phyloP scores from a whole-genome alignment of 2,329 filamentous ascomycete genomes.

The Dactylellina parvicollis region DNA sequence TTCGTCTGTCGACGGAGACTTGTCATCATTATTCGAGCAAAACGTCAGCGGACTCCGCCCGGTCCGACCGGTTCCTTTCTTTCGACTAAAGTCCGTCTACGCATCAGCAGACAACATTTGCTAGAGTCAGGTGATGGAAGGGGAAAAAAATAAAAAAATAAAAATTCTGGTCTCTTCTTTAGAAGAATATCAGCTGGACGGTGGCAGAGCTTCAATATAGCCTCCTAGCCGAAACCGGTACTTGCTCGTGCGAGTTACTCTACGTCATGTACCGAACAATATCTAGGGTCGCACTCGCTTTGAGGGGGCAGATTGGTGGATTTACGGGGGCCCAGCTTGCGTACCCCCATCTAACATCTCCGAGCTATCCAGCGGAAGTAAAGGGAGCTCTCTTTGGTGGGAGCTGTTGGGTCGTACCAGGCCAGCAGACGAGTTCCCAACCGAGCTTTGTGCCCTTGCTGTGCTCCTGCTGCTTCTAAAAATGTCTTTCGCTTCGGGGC shows the following conservation, averaged over 20 bases:
- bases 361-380: constrained; percentile 23
- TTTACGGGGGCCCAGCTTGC: constrained; percentile 11
- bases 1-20: constrained; percentile 4
- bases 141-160: not conserved
- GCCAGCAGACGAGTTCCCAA: constrained; percentile 14
- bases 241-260: constrained; percentile 48
- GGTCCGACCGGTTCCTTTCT: constrained; percentile 31
- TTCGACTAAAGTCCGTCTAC: constrained; percentile 15
- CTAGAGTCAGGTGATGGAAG: constrained; percentile 38
- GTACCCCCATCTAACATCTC: constrained; percentile 49
- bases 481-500: constrained; percentile 46
- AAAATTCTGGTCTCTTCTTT: constrained; percentile 14
- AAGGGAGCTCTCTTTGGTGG: constrained; percentile 24
- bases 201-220: constrained; percentile 45
- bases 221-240: constrained; percentile 36
- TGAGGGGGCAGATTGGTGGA: constrained; percentile 6
- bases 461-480: constrained; percentile 34
- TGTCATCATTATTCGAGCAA: constrained; percentile 41
- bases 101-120: constrained; percentile 24
- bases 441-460: constrained; percentile 20
- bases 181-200: constrained; percentile 37
- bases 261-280: constrained; percentile 34
- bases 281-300: constrained; percentile 7
- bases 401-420: constrained; percentile 15
- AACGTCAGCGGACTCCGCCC: constrained; percentile 51